phyloP scores from a whole-genome alignment of 768 basidiomycete species.

The Suillus alpinus region DNA sequence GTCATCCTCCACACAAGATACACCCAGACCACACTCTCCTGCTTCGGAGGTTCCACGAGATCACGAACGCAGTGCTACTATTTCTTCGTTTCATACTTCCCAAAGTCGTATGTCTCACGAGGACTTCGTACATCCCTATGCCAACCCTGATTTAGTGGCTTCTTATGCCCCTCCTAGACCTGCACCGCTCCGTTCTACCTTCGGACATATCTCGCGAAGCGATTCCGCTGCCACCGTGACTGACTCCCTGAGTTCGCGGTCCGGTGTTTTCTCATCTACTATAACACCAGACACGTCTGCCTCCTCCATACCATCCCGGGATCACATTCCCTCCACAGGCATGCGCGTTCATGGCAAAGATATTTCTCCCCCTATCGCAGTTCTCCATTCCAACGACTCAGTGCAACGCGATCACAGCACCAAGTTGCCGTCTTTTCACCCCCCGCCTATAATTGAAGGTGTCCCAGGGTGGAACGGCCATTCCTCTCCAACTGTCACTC shows the following conservation, averaged over 20 bases:
- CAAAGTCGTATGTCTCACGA: slow-evolving; percentile 34
- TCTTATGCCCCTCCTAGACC: slow-evolving; percentile 32
- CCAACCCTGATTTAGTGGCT: slow-evolving; percentile 67
- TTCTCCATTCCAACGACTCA: slow-evolving; percentile 28
- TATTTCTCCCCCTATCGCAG: slow-evolving; percentile 55
- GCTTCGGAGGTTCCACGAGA: slow-evolving; percentile 12
- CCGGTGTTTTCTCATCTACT: slow-evolving; percentile 33
- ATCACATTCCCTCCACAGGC: slow-evolving; percentile 9
- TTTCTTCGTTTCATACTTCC: slow-evolving; percentile 25
- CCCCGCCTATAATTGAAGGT: slow-evolving; percentile 29
- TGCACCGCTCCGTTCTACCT: slow-evolving; percentile 27
- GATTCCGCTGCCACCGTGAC: slow-evolving; percentile 55
- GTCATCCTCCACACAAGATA: slow-evolving; percentile 3
- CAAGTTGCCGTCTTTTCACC: slow-evolving; percentile 31
- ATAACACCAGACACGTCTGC: slow-evolving; percentile 34
- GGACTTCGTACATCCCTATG: slow-evolving; percentile 67
- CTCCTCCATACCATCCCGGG: slow-evolving; percentile 21
- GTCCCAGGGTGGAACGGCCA: slow-evolving; percentile 52
- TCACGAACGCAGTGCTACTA: slow-evolving; percentile 12
- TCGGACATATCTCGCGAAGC: slow-evolving; percentile 38
- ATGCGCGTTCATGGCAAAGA: slow-evolving; percentile 42
- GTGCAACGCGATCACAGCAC: slow-evolving; percentile 28
- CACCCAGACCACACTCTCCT: slow-evolving; percentile 8
- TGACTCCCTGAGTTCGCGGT: slow-evolving; percentile 39
- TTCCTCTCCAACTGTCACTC: slow-evolving; percentile 50